Conservation (phyloP, 441 rosid genomes). For the Erodium texanum region DNA sequence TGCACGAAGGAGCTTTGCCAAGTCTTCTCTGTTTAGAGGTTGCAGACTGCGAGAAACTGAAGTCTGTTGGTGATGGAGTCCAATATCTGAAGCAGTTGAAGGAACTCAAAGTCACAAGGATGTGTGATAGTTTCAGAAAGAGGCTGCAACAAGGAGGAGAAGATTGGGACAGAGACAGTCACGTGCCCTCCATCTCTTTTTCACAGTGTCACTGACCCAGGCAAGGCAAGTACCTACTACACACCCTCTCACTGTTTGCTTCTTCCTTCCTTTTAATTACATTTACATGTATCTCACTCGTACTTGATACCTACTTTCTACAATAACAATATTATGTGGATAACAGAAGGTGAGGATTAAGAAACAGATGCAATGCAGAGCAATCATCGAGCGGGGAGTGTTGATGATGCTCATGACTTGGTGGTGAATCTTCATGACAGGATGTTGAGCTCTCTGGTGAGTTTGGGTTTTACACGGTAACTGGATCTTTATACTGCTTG, state of each 20-base stretch:
- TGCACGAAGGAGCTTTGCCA: neutral
- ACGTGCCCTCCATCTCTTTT: neutral
- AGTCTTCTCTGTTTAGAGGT: neutral
- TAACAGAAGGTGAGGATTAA: no score
- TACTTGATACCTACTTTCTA: no score
- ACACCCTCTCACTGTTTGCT: no score
- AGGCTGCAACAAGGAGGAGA: conserved; percentile 20
- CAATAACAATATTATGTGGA: no score
- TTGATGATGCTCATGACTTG: conserved; percentile 81
- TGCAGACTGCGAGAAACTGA: neutral
- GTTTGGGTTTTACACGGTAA: no score
- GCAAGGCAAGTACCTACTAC: no score
- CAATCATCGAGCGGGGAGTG: no score
- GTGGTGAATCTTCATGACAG: conserved; percentile 81
- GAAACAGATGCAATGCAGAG: no score
- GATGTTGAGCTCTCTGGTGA: conserved; percentile 20
- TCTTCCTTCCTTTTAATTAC: no score
- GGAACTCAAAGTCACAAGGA: conserved; percentile 5
- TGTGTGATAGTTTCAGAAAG: conserved; percentile 16
- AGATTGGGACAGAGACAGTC: conserved; percentile 9
- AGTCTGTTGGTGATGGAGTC: neutral
- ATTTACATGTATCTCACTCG: no score
- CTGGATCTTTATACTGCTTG: no score
- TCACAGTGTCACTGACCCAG: no score
- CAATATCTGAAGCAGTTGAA: neutral